These are phyloP conservation scores for Solanum megistacrolobum DNA, from an alignment of 257 asterid species.

Conservation along the genomic window DNA sequence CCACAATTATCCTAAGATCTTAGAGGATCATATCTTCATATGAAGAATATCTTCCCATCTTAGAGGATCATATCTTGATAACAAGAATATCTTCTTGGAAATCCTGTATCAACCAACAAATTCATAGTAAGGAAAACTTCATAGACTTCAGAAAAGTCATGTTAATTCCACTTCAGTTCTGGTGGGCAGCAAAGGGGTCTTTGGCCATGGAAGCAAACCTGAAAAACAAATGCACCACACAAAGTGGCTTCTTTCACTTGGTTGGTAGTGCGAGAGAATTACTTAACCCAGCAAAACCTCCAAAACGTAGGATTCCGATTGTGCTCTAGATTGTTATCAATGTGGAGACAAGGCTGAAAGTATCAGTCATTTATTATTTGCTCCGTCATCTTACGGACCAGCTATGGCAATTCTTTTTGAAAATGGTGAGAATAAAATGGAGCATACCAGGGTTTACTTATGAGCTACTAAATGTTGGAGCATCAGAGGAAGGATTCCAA, in stretches of 20 bases:
- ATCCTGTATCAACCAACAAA: not conserved
- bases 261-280: not conserved
- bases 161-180: not conserved
- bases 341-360: not conserved
- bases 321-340: not conserved
- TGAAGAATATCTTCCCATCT: not conserved
- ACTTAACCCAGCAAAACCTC: not conserved
- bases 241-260: not conserved
- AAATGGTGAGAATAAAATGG: not conserved
- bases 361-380: not conserved
- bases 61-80: not conserved
- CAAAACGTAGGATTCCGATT: not conserved
- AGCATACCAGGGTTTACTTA: not conserved
- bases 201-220: not conserved
- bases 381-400: not conserved
- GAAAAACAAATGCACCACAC: not conserved
- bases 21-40: not conserved
- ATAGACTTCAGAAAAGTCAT: not conserved
- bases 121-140: not conserved
- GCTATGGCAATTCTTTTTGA: not conserved
- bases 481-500: not conserved
- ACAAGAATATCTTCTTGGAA: not conserved
- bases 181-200: not conserved
- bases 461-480: not conserved
- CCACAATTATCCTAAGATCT: not conserved